These are phyloP conservation scores for Rhododendron ferrugineum DNA, from an alignment of 148 eudicot species.

Conservation along the genomic window DNA sequence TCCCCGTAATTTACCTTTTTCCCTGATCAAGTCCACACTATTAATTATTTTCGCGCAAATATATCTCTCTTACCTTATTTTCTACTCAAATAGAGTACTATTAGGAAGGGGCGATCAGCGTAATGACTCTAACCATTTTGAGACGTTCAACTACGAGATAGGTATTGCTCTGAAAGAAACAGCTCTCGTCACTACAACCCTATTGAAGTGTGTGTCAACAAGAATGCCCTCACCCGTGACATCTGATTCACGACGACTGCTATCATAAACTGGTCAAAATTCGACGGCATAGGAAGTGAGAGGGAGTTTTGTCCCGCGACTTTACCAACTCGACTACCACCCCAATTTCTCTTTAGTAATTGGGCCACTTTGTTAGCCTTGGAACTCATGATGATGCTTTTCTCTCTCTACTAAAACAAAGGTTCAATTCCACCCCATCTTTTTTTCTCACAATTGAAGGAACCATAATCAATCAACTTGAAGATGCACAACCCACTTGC, in stretches of 20 bases:
- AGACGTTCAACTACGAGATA: no score
- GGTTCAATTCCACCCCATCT: background rate
- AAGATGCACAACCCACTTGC: background rate
- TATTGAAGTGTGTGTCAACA: background rate
- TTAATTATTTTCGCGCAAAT: background rate
- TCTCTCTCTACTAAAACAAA: background rate
- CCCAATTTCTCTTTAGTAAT: no score
- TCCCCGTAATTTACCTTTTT: background rate
- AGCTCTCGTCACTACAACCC: background rate
- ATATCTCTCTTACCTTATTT: background rate
- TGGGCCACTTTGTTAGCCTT: background rate
- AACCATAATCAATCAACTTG: background rate
- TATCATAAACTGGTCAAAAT: background rate
- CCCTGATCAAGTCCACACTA: background rate
- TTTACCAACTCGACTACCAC: background rate
- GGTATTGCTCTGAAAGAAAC: no score
- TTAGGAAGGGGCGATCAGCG: background rate
- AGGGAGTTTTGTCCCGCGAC: background rate
- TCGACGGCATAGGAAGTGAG: background rate
- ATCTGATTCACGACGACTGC: background rate
- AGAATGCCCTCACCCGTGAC: background rate
- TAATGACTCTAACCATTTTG: background rate
- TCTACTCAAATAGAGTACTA: background rate
- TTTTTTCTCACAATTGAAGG: background rate
- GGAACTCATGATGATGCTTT: background rate